Evolutionary conservation across 78 protist species (phyloP).

Genomic region (Dictyostelium capitatum): DNA sequence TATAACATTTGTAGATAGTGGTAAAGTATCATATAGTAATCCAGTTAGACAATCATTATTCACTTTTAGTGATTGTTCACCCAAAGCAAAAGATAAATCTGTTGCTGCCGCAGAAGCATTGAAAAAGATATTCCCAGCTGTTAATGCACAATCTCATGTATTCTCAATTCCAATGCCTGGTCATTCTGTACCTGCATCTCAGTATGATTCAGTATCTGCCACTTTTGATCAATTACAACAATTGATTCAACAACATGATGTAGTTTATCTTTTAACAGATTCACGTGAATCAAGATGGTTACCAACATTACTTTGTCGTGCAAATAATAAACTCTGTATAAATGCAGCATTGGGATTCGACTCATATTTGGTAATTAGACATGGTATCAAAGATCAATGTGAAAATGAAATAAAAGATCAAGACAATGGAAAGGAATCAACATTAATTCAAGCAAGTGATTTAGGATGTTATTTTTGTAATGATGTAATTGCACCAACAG

Average conservation of each 20-base stretch:
- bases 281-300: slow-evolving; percentile 98
- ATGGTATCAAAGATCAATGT: slow-evolving; percentile 86
- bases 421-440: neutral
- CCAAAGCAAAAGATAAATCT: slow-evolving; percentile 91
- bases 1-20: slow-evolving; percentile 96
- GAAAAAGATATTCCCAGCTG: slow-evolving; percentile 78
- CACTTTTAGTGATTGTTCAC: slow-evolving; percentile 87
- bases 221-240: slow-evolving; percentile 44
- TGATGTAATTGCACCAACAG: slow-evolving; percentile 97
- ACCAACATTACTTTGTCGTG: slow-evolving; percentile 93
- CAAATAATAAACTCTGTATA: slow-evolving; percentile 76
- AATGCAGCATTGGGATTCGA: slow-evolving; percentile 99
- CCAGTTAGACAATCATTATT: slow-evolving; percentile 98
- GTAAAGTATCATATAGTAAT: slow-evolving; percentile 94
- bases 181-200: slow-evolving; percentile 81
- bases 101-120: slow-evolving; percentile 93
- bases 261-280: slow-evolving; percentile 97
- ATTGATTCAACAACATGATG: slow-evolving; percentile 93
- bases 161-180: slow-evolving; percentile 99
- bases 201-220: neutral
- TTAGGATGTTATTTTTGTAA: slow-evolving; percentile 98
- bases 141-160: slow-evolving; percentile 59
- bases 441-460: neutral
- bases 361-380: slow-evolving; percentile 95
- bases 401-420: neutral